Base-by-base conservation (phyloP, 2,329 filamentous ascomycete species). In the Penicillium sp. region DNA sequence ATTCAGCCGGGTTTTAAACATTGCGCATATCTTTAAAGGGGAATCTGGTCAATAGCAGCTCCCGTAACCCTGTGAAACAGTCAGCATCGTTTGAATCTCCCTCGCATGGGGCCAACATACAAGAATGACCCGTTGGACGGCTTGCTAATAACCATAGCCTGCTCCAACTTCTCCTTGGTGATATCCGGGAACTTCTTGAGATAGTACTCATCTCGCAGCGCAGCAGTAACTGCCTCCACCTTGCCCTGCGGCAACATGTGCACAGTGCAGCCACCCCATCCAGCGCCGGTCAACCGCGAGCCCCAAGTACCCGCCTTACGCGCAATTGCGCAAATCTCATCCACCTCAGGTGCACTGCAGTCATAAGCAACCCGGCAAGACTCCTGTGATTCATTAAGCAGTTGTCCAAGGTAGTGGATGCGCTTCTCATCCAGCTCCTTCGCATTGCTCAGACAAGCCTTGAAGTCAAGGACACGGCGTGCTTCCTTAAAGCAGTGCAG, bases 221-320 rank as follows among this genome's bases (percentile, higher is more conserved):
- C 90, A 66, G 84, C 81, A 71, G 84, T 91, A 21, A 99, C 90
- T 24, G 79, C 84, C 5, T 88, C 86, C 0, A 97, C 89, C 74
- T 89, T 93, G 67, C 91, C 84, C 54, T 86, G 89, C 0, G 93
- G 89, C 49, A 97, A 89, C 54, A 99, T 82, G 77, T 99, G 94
- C 54, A 99, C 93, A 57, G 86, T 94, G 77, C 94, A 97, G 2
- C 94, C 94, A 58, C 94, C 94, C 94, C 94, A 99, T 3, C 94
- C 94, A 0, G 94, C 94, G 38, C 94, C 94, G 0, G 93, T 97
- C 64, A 97, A 77, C 24, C 93, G 81, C 64, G 89, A 92, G 27
- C 93, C 94, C 70, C 91, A 92, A 16, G 90, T 86, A 2, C 94
- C 94, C 1, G 90, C 90, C 14, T 79, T 81, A 27, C 87, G 82